A percentile compares a stretch with the other conserved stretches of the same genome.
Conservation (phyloP, 83 land plant genomes). For the Picea mariana region DNA sequence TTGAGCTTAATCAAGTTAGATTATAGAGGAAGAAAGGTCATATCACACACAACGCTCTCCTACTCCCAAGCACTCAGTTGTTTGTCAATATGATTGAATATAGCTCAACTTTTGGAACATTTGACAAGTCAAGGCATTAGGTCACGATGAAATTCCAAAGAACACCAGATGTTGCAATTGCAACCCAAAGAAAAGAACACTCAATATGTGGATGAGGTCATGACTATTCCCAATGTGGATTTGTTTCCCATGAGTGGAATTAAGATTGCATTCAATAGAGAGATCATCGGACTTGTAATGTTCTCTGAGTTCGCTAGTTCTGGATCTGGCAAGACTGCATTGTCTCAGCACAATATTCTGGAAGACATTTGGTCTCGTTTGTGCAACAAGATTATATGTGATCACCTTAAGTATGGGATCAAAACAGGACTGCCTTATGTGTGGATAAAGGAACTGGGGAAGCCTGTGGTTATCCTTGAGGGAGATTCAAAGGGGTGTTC, state of each 20-base stretch:
- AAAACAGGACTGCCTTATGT: constrained; percentile 89
- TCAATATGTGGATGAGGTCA: constrained; percentile 78
- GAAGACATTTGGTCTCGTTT: constrained; percentile 88
- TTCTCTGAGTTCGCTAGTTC: constrained; percentile 42
- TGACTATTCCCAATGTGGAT: constrained; percentile 67
- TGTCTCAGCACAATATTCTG: constrained; percentile 46
- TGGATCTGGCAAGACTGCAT: constrained; percentile 38
- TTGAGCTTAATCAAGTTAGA: too few relatives aligned
- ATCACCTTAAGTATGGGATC: constrained; percentile 64
- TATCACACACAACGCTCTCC: too few relatives aligned
- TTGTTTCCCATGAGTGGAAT: constrained; percentile 78
- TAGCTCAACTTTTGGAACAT: too few relatives aligned
- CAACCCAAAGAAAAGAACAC: constrained; percentile 46
- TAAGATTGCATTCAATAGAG: constrained; percentile 72
- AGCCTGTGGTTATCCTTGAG: constrained; percentile 46
- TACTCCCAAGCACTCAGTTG: too few relatives aligned
- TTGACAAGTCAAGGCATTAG: too few relatives aligned
- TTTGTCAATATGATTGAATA: too few relatives aligned
- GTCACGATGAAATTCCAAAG: too few relatives aligned
- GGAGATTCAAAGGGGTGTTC: constrained; percentile 51
- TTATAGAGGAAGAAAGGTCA: too few relatives aligned
- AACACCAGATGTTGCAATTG: too few relatives aligned
- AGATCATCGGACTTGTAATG: constrained; percentile 69
- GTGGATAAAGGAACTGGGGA: constrained; percentile 40
- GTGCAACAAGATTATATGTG: constrained; percentile 72